phyloP scores from a whole-genome alignment of 2,329 filamentous ascomycete genomes.

The Cladosporium sp. region DNA sequence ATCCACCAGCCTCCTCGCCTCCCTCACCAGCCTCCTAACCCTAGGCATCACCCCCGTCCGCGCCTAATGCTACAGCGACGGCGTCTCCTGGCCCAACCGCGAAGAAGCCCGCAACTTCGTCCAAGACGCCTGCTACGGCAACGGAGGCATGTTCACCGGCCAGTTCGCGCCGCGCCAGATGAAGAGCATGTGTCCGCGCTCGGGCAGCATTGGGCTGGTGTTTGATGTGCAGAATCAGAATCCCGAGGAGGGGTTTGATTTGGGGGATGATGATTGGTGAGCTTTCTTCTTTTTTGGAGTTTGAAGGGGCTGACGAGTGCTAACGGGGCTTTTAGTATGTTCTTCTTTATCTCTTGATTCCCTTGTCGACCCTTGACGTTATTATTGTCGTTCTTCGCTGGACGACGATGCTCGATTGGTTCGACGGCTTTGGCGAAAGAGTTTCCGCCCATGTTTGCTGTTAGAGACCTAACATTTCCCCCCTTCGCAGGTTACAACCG shows the following conservation, averaged over 20 bases:
- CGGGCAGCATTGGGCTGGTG: constrained; percentile 9
- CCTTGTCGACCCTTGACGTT: no score
- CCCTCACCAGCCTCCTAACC: not conserved
- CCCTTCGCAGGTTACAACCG: no score
- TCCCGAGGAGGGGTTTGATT: constrained; percentile 12
- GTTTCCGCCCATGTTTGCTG: no score
- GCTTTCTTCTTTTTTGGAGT: no score
- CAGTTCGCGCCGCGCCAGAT: constrained; percentile 14
- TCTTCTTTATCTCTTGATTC: no score
- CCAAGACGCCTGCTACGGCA: constrained; percentile 13
- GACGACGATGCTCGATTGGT: no score
- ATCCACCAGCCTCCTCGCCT: not conserved
- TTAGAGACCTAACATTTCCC: no score
- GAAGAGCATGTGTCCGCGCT: constrained; percentile 17
- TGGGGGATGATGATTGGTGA: constrained; percentile 17
- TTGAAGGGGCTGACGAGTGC: no score
- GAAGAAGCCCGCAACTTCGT: constrained; percentile 13
- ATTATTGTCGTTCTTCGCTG: no score
- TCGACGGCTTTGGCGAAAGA: no score
- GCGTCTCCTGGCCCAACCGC: constrained; percentile 12
- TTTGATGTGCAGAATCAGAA: constrained; percentile 18
- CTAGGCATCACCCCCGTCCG: not conserved
- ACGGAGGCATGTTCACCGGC: constrained; percentile 18
- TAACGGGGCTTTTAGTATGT: no score
- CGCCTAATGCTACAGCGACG: constrained; percentile 12